phyloP scores from a whole-genome alignment of 1,139 yeast genomes.

The Meyerozyma athensensis region DNA sequence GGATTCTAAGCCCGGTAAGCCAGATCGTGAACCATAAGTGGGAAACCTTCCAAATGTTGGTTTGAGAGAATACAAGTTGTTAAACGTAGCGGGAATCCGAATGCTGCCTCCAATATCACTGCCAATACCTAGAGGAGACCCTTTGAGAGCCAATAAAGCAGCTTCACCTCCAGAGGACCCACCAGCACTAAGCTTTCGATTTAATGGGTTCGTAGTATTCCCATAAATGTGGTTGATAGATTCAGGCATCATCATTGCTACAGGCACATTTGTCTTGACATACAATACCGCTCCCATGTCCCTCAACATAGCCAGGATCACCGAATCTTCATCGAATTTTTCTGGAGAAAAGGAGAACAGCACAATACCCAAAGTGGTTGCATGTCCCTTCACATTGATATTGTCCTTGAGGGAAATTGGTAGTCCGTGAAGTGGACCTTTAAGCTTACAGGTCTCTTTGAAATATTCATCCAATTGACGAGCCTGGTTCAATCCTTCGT shows the following conservation, averaged over 20 bases:
- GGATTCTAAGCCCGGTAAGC: slow-evolving; percentile 50
- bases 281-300: slow-evolving; percentile 36
- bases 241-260: slow-evolving; percentile 46
- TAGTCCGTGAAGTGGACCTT: slow-evolving; percentile 35
- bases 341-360: slow-evolving; percentile 22
- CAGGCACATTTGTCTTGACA: slow-evolving; percentile 57
- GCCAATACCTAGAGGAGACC: slow-evolving; percentile 50
- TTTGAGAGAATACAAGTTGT: slow-evolving; percentile 43
- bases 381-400: slow-evolving; percentile 45
- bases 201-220: slow-evolving; percentile 28
- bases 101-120: slow-evolving; percentile 59
- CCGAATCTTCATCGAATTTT: slow-evolving; percentile 21
- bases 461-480: slow-evolving; percentile 25
- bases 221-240: slow-evolving; percentile 33
- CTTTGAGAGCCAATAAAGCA: slow-evolving; percentile 29
- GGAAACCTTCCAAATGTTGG: slow-evolving; percentile 51
- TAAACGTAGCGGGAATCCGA: slow-evolving; percentile 43
- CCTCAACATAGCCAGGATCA: slow-evolving; percentile 21
- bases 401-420: slow-evolving; percentile 47
- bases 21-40: slow-evolving; percentile 45
- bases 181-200: slow-evolving; percentile 28
- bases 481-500: slow-evolving; percentile 27
- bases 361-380: slow-evolving; percentile 48
- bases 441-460: slow-evolving; percentile 18
- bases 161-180: slow-evolving; percentile 38